Base-by-base conservation (phyloP, 129 eudicot species). In the Artemisia tridentata region DNA sequence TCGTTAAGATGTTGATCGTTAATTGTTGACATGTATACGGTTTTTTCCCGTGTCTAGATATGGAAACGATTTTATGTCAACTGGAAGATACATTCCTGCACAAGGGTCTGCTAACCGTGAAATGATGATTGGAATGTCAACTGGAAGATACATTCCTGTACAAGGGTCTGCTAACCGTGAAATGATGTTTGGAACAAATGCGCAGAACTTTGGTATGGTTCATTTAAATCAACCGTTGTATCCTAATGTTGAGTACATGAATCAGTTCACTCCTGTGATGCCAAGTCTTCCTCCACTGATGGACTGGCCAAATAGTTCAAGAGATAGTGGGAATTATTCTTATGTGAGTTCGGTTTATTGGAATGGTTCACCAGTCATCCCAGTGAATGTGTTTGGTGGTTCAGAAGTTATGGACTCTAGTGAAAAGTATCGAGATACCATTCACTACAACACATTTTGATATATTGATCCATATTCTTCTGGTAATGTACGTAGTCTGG, bases 281-380 rank as follows among this genome's bases (percentile, higher is more conserved):
- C 9, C 50, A n/a, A 60, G 29, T 45, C 15, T 72, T 72, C 50
- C 77, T 61, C 19, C 60, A 12, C 16, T 61, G 61, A 55, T 55
- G 61, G 21, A 8, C 15, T 55, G 29, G 16, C 27, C 61, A 16
- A 18, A 55, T 55, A 55, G 61, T 55, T 55, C 61, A 55, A 19
- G 61, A 55, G 61, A 10, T 10, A 19, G 14, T 55, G 61, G 12
- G 61, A 55, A 46, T 59, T 72, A 16, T n/a, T 25, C 21, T 3
- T 27, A 25, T 11, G 16, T 1, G 23, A 16, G 56, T 15, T 25
- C 2, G 50, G 46, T 16, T 29, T 51, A 50, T 0, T 34, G n/a
- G 72, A 46, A 59, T 16, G 49, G 50, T 68, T 68, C 72, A 27
- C 12, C 11, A n/a, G 61, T 27, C 20, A 23, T 27, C 59, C 68